Conservation (phyloP, 2,329 filamentous ascomycete species). For the Aphanocladium album region DNA sequence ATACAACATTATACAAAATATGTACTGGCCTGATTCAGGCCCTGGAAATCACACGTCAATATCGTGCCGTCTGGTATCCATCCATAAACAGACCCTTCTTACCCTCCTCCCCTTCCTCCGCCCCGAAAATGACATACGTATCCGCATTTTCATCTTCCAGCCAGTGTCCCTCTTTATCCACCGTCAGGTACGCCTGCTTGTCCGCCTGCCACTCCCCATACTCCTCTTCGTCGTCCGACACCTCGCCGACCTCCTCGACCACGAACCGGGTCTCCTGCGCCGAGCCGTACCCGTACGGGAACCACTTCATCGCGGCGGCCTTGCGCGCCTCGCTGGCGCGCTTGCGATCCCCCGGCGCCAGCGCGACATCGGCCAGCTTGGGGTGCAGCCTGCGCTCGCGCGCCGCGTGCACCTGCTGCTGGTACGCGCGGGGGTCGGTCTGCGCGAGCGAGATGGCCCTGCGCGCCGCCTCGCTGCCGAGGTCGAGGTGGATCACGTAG, state of each 20-base stretch:
- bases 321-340: conserved; percentile 32
- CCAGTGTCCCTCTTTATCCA: not conserved
- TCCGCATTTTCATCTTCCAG: not conserved
- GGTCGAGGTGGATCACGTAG: conserved; percentile 42
- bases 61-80: conserved; percentile 12
- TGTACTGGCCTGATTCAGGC: not conserved
- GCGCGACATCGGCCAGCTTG: conserved; percentile 13
- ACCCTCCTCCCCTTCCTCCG: not conserved
- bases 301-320: conserved; percentile 40
- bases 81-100: conserved; percentile 15
- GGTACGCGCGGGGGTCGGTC: conserved; percentile 14
- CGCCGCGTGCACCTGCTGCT: not conserved
- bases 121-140: not conserved
- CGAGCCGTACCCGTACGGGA: conserved; percentile 42
- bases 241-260: conserved; percentile 40
- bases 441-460: conserved; percentile 18
- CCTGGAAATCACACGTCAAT: not conserved
- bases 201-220: conserved; percentile 36
- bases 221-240: conserved; percentile 37
- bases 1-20: not conserved
- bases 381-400: not conserved
- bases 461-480: conserved; percentile 28
- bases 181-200: conserved; percentile 18
- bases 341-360: conserved; percentile 30
- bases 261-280: conserved; percentile 37